Base-by-base conservation (phyloP, 176 grass and related monocot genomes). In the Triticum turgidum region DNA sequence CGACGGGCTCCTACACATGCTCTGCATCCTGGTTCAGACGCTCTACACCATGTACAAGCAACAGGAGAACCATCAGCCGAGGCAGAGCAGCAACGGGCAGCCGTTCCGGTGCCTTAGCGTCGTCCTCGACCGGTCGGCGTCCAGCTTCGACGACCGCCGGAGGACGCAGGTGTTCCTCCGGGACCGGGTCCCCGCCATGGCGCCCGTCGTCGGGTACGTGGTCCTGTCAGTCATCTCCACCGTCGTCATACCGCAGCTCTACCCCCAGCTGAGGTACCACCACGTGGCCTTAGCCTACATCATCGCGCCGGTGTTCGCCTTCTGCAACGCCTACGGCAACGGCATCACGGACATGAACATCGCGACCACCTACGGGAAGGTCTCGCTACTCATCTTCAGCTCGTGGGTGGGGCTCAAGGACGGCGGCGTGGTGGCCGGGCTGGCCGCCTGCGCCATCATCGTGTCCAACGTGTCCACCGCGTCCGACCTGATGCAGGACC, bases 251-350 rank as follows among this genome's bases (percentile, higher is more conserved):
- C 91, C 93, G 10, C 76, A 56, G 45, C 82, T 92, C 7, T 90
- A 92, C 67, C 80, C 83, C 25, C 86, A 89, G 76, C 56, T 92
- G 35, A 84, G 79, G 82, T 79, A 82, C 86, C 33, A 64, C 80
- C 65, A 95, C 76, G 91, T 93, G 7, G 79, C 83, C 11, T 9
- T 85, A 14, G 80, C 84, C 63, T 93, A 87, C 86, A 58, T 93
- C 21, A n/a, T 85, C 52, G 89, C 67, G 32, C 93, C 88, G 14
- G 18, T 89, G 21, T 30, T 95, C 35, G 84, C 91, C 11, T 93
- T 95, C 88, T 89, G 88, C 86, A 93, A 87, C 70, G 81, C 93
- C 12, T 93, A 91, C 83, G 93, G 83, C 75, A 84, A 59, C 18
- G 88, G 93, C 86, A 61, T 93, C 44, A 89, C 89, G 7, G 84